Base-by-base conservation (phyloP, 2,329 filamentous ascomycete species). In the Tolypocladium cylindrosporum region DNA sequence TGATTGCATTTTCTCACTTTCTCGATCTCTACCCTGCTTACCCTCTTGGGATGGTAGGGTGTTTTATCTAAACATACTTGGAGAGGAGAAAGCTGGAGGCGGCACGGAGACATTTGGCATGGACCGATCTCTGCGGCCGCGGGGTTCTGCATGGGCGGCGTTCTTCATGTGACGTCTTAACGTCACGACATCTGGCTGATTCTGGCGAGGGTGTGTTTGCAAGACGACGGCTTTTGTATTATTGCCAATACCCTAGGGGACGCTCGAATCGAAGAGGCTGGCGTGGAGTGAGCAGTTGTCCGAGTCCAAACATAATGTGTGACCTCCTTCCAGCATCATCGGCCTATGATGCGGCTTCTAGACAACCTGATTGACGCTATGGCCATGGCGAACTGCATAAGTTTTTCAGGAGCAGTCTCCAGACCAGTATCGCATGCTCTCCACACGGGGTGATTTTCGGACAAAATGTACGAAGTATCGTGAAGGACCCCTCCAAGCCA, bases 11-110 rank as follows among this genome's bases (percentile, higher is more conserved):
- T 51, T 48, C 40, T 52, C 41, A 41, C 54, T 37, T 39, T 31
- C 51, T 21, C 52, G 9, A 19, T 50, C 4, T 50, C 45, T 34
- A 34, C 45, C 37, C 41, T 58, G 41, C 55, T 53, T 55, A 59
- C 45, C 55, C 56, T 14, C 31, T 43, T 16, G 55, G 55, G 41
- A 61, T 53, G 55, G 21, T 54, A 55, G 55, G 27, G 57, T 43
- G 42, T 39, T 39, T 48, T 54, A 34, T 52, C 37, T 19, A 52
- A 11, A 7, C 31, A 52, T 31, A 52, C 31, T 6, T 21, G 21
- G 48, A 52, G 19, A 52, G 19, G 48, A 37, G 48, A 52, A 37
- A 4, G 48, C 48, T 52, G 48, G 48, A 52, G 19, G 48, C 48
- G 19, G 31, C 4, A 31, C 19, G 31, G 31, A 37, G 31, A 21